Percentiles rank a stretch among this genome's conserved stretches.
These are phyloP conservation scores for Seiridium cupressi DNA, from an alignment of 2,329 filamentous ascomycete species.

Conservation along the genomic window DNA sequence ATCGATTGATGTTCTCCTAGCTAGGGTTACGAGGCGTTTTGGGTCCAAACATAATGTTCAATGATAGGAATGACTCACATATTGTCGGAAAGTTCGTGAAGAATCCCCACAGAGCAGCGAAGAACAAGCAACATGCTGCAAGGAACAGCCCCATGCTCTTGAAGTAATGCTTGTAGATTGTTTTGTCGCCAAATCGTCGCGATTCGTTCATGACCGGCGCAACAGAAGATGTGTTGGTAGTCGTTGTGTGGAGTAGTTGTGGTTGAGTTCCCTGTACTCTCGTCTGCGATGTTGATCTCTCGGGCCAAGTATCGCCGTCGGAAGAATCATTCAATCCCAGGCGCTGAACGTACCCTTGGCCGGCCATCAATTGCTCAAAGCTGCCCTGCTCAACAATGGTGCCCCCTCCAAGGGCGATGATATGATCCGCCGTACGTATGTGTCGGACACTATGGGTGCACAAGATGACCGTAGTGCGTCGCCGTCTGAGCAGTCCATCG, in stretches of 20 bases:
- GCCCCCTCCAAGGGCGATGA: conserved; percentile 44
- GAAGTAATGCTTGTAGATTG: conserved; percentile 21
- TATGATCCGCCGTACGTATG: conserved; percentile 40
- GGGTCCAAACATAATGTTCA: neutral
- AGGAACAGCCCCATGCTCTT: conserved; percentile 18
- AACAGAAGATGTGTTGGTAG: conserved; percentile 5
- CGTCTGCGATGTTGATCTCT: conserved; percentile 1
- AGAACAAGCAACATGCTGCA: conserved; percentile 11
- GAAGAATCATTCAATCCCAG: conserved; percentile 15
- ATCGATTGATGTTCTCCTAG: neutral
- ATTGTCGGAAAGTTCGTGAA: conserved; percentile 21
- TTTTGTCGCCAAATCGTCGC: conserved; percentile 17
- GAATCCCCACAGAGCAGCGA: conserved; percentile 14
- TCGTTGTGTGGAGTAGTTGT: neutral
- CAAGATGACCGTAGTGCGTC: conserved; percentile 26
- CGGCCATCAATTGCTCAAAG: conserved; percentile 33
- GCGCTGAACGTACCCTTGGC: conserved; percentile 21
- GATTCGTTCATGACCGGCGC: conserved; percentile 5
- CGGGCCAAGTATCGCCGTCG: conserved; percentile 11
- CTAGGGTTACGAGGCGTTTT: neutral
- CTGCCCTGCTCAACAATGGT: conserved; percentile 41
- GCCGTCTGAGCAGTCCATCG: conserved; percentile 22
- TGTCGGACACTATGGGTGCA: conserved; percentile 38
- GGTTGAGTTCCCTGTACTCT: neutral
- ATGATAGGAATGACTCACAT: conserved; percentile 5